phyloP scores from a whole-genome alignment of 2,329 filamentous ascomycete genomes.

The Fusarium citri region DNA sequence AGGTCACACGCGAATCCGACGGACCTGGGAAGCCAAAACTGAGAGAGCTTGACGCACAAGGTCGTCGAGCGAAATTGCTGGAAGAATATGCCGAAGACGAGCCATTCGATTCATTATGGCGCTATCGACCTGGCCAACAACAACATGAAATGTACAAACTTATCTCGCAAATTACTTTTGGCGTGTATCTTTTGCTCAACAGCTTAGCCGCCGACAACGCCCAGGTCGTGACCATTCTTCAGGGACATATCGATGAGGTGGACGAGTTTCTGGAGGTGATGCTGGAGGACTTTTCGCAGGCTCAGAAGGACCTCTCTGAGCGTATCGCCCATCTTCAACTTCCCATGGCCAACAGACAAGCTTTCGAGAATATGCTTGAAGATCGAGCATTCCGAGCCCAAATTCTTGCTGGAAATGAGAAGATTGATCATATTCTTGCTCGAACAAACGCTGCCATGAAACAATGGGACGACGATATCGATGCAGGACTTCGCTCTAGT shows the following conservation, averaged over 20 bases:
- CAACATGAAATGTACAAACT: slow-evolving; percentile 92
- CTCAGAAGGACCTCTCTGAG: slow-evolving; percentile 81
- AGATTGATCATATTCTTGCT: slow-evolving; percentile 89
- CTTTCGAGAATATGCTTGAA: slow-evolving; percentile 89
- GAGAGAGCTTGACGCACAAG: slow-evolving; percentile 66
- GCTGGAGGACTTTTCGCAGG: slow-evolving; percentile 84
- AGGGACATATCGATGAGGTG: slow-evolving; percentile 92
- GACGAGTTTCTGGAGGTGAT: slow-evolving; percentile 90
- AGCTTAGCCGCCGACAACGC: slow-evolving; percentile 88
- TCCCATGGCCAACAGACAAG: slow-evolving; percentile 82
- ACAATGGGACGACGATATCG: slow-evolving; percentile 81
- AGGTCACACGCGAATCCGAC: slow-evolving; percentile 67
- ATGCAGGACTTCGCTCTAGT: slow-evolving; percentile 80
- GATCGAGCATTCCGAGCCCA: slow-evolving; percentile 84
- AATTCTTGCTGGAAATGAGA: slow-evolving; percentile 87
- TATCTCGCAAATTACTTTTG: slow-evolving; percentile 92
- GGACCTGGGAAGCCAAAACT: slow-evolving; percentile 63
- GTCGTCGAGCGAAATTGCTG: slow-evolving; percentile 74
- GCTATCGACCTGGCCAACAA: slow-evolving; percentile 77
- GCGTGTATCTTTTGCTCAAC: slow-evolving; percentile 87
- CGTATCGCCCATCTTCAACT: slow-evolving; percentile 83
- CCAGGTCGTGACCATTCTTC: slow-evolving; percentile 88
- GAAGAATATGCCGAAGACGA: slow-evolving; percentile 75
- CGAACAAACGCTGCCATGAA: slow-evolving; percentile 81
- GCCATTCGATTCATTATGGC: slow-evolving; percentile 80